Conservation (phyloP, 352 stramenopile species). For the Globisporangium canariense region DNA sequence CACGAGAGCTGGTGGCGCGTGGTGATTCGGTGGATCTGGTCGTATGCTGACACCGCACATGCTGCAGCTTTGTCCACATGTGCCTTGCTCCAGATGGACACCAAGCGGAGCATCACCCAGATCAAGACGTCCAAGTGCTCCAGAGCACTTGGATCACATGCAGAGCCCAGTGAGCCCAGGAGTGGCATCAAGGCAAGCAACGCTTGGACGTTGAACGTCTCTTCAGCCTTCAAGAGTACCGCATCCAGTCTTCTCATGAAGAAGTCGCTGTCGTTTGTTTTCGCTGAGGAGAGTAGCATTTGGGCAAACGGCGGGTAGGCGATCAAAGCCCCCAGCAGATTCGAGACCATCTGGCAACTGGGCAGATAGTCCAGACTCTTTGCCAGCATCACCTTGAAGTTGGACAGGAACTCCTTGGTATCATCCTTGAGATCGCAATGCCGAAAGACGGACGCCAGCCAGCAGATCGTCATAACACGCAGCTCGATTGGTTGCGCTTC, state of each 20-base stretch:
- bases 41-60: slow-evolving; percentile 30
- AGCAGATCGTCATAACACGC: slow-evolving; percentile 22
- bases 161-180: slow-evolving; percentile 39
- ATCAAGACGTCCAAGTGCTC: slow-evolving; percentile 43
- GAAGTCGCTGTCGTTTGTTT: slow-evolving; percentile 14
- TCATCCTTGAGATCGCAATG: slow-evolving; percentile 38
- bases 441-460: slow-evolving; percentile 34
- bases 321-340: slow-evolving; percentile 12
- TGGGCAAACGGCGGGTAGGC: slow-evolving; percentile 16
- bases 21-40: slow-evolving; percentile 54
- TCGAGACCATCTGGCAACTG: slow-evolving; percentile 9
- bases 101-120: slow-evolving; percentile 47
- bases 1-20: slow-evolving; percentile 42
- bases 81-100: slow-evolving; percentile 49
- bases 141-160: slow-evolving; percentile 27
- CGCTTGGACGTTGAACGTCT: slow-evolving; percentile 20
- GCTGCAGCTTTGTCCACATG: slow-evolving; percentile 21
- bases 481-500: slow-evolving; percentile 13
- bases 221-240: slow-evolving; percentile 30
- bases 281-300: slow-evolving; percentile 31
- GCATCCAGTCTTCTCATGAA: slow-evolving; percentile 38
- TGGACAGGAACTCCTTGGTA: slow-evolving; percentile 21
- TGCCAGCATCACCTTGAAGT: slow-evolving; percentile 19
- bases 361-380: slow-evolving; percentile 3
- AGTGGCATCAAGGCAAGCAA: slow-evolving; percentile 26